Evolutionary conservation across 1,284 basidiomycete species (phyloP), one percentile per base, ranked within the genome.

Genomic region (Bjerkandera adusta): DNA sequence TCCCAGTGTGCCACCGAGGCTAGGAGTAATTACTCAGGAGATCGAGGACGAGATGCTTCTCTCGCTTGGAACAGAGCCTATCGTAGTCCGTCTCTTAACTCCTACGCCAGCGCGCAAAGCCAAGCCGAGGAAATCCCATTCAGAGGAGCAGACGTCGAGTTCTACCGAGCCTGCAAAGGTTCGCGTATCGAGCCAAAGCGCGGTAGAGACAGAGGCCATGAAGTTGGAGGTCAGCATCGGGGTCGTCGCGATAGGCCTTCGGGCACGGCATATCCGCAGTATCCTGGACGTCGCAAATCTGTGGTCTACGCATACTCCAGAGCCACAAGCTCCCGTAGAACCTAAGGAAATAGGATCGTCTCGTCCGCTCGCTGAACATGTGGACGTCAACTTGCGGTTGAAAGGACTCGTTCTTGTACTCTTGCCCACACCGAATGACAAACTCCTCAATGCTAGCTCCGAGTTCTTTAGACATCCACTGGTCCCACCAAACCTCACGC

Each of bases 381-480:
- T 77, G 33, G 67, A 73, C 26, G 63, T 64, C 1, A 61, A 55
- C 33, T 34, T 74, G 3, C 62, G 65, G 22, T 49, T 79, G 36
- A 75, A 77, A 12, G 81, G 77, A 11, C 48, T 81, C 1, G 71
- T 80, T 26, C 24, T 76, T 1, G 58, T 85, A 22, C 54, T 83
- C 10, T 64, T 81, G 8, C 66, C 74, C 4, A 26, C 32, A 18
- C 25, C 47, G n/a, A 47, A 48, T 10, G 41, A 61, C 24, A 41
- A 41, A 10, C 39, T 75, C 48, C n/a, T n/a, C n/a, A n/a, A n/a
- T n/a, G n/a, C n/a, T n/a, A n/a, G n/a, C n/a, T 55, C 56, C 2
- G 61, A 63, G 36, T 85, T 81, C 59, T 86, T 82, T 59, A 61
- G 68, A 15, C 72, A 69, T 22, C 83, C 86, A 2, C 67, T 84